Conservation (phyloP, 225 moss, liverwort and hornwort genomes). For the Polytrichum commune region DNA sequence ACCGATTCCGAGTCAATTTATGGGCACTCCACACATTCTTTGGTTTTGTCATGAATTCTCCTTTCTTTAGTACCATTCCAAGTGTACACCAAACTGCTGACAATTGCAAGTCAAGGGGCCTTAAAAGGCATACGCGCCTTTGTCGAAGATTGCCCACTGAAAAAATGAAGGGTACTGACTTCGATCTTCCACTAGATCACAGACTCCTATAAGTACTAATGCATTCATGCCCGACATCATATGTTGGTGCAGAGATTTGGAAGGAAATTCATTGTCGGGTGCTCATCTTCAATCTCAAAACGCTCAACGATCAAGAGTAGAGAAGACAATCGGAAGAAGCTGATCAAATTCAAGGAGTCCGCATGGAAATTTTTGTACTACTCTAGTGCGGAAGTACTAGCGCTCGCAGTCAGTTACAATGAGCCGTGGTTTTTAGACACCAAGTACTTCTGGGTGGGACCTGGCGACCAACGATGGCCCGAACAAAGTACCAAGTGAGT, state of each 20-base stretch:
- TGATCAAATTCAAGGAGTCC: conserved; percentile 68
- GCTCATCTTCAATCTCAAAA: conserved; percentile 22
- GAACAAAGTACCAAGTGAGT: conserved; percentile 50
- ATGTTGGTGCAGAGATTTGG: conserved; percentile 49
- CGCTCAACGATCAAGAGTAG: conserved; percentile 30
- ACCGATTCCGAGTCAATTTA: no score
- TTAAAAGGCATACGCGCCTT: background rate
- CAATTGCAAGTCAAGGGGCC: no score
- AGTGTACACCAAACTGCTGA: no score
- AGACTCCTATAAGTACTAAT: background rate
- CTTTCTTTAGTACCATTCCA: no score
- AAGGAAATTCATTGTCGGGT: conserved; percentile 28
- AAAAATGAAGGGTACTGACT: no score
- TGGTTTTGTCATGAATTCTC: no score
- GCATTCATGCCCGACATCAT: background rate
- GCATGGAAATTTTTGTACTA: conserved; percentile 69
- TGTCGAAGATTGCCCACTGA: background rate
- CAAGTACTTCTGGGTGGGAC: conserved; percentile 50
- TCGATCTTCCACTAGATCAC: background rate
- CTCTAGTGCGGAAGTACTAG: conserved; percentile 44
- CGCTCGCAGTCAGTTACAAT: conserved; percentile 50
- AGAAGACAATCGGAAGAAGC: conserved; percentile 42
- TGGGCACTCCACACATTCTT: no score
- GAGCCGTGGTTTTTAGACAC: conserved; percentile 62
- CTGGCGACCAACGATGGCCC: conserved; percentile 56